These are phyloP conservation scores for Diaporthe capsici DNA, from an alignment of 2,329 filamentous ascomycete species.

Conservation along the genomic window DNA sequence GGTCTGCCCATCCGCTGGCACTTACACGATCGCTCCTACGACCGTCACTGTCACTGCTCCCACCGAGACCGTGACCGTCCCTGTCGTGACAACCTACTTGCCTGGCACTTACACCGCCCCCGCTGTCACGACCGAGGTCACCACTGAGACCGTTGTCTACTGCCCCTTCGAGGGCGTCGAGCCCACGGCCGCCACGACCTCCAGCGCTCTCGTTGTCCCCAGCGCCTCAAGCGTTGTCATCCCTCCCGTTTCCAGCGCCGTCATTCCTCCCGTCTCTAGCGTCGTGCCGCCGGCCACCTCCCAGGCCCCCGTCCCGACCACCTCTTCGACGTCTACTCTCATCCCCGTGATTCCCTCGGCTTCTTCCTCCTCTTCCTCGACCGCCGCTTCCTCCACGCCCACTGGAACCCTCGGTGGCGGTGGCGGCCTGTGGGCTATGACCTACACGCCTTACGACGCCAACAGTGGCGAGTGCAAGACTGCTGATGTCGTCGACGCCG, in stretches of 20 bases:
- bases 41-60: slow-evolving; percentile 70
- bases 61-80: slow-evolving; percentile 73
- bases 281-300: slow-evolving; percentile 87
- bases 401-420: slow-evolving; percentile 54
- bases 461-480: slow-evolving; percentile 75
- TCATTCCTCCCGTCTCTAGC: slow-evolving; percentile 58
- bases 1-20: slow-evolving; percentile 79
- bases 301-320: slow-evolving; percentile 52
- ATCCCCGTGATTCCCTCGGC: slow-evolving; percentile 47
- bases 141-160: slow-evolving; percentile 76
- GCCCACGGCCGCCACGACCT: slow-evolving; percentile 51
- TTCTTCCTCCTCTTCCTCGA: slow-evolving; percentile 46
- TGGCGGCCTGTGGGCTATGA: slow-evolving; percentile 78
- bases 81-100: slow-evolving; percentile 73
- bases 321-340: slow-evolving; percentile 42
- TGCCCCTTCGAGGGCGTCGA: slow-evolving; percentile 74
- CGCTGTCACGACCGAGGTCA: slow-evolving; percentile 76
- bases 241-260: slow-evolving; percentile 50
- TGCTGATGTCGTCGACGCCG: slow-evolving; percentile 67
- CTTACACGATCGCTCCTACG: slow-evolving; percentile 80
- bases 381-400: slow-evolving; percentile 43
- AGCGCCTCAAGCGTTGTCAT: slow-evolving; percentile 44
- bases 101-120: slow-evolving; percentile 82
- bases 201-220: slow-evolving; percentile 45
- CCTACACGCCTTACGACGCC: slow-evolving; percentile 82